Evolutionary conservation across 2,329 filamentous ascomycete genomes (phyloP).

Genomic region (Mycosphaerella sp.): DNA sequence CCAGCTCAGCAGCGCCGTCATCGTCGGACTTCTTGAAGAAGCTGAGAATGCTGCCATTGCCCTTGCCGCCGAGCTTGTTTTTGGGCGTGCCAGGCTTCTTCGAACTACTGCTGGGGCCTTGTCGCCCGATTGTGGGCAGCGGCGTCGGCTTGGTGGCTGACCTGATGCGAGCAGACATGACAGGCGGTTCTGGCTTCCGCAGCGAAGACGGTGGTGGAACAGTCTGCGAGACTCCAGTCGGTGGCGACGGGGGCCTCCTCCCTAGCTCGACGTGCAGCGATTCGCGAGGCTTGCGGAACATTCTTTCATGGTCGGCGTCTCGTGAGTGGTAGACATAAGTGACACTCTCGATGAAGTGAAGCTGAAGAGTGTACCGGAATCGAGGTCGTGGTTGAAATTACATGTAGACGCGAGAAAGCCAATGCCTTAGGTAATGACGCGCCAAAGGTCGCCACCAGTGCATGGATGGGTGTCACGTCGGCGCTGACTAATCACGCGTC

Average conservation of each 20-base stretch:
- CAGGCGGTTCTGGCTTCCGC: constrained; percentile 24
- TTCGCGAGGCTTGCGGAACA: constrained; percentile 53
- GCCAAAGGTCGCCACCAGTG: too few species aligned
- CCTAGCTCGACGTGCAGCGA: constrained; percentile 37
- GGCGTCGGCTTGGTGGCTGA: constrained; percentile 21
- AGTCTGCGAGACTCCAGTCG: constrained; percentile 35
- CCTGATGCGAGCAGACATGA: constrained; percentile 28
- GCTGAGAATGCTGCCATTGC: constrained; percentile 48
- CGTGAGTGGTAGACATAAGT: neutral
- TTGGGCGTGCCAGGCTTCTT: constrained; percentile 34
- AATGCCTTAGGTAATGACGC: too few species aligned
- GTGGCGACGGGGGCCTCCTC: constrained; percentile 44
- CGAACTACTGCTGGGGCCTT: constrained; percentile 27
- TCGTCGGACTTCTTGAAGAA: constrained; percentile 51
- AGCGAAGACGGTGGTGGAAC: constrained; percentile 28
- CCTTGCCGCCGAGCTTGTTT: constrained; percentile 37
- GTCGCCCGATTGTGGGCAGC: constrained; percentile 29
- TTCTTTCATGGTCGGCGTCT: constrained; percentile 22
- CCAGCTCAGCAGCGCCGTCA: constrained; percentile 20
- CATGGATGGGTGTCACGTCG: neutral
- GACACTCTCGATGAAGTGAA: neutral
- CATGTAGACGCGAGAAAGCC: neutral
- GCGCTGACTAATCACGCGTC: neutral
- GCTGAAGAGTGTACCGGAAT: neutral
- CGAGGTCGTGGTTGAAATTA: neutral